Evolutionary conservation across 106 monocot genomes (phyloP), one percentile per base, ranked within the genome.

Genomic region (Acanthochlamys bracteata): DNA sequence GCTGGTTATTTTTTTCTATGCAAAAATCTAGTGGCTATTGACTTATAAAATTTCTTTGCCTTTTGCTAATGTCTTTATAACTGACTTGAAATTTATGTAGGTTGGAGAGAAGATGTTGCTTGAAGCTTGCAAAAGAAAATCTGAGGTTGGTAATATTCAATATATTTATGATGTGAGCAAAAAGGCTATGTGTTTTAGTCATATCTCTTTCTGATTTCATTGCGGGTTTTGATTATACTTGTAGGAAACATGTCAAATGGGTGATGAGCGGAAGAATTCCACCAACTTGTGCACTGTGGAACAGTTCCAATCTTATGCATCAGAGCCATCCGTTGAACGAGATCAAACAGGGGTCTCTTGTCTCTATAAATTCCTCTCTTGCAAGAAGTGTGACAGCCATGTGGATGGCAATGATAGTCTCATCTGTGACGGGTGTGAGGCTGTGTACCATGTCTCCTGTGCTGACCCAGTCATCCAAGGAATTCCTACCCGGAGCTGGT

Each of bases 391-490:
- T 65, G 79, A 82, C 26, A 60, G 17, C 9, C 67, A 82, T 54
- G 75, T 77, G 27, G 57, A 79, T 63, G 77, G 66, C 15, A 64
- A 70, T 20, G 40, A 55, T 10, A 74, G 83, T 67, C 83, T 94
- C 57, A 84, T 94, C 49, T 94, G 93, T 74, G 89, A 89, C 73
- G 75, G 74, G 60, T 94, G 93, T 59, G 86, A 86, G 55, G 71
- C 76, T 24, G 68, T 75, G 42, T 94, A 81, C 75, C 94, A 86
- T 47, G 55, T 90, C 42, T 66, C 80, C 15, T 94, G 94, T 70
- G 60, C 76, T 33, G 49, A 71, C 40, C 83, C 86, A 66, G 24
- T 59, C 61, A 43, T 70, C 53, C 39, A 73, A 65, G 63, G 65
- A 16, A 71, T 80, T 33, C 78, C 86, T 11, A 69, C 53, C 55